These are phyloP conservation scores for Abortiporus biennis DNA, from an alignment of 1,284 basidiomycete species.

Conservation along the genomic window DNA sequence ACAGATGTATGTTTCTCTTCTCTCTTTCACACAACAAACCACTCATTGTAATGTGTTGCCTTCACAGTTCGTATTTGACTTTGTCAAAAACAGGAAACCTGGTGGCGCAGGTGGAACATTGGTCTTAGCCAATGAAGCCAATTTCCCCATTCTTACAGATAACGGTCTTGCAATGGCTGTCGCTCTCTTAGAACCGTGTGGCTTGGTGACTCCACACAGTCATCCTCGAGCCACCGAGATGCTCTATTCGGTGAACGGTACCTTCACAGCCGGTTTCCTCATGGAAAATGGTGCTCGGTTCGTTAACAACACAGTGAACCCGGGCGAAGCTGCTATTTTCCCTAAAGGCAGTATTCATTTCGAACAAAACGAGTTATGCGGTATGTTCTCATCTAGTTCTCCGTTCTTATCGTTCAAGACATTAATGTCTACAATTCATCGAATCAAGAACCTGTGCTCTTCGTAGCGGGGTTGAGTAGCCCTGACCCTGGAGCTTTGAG, in stretches of 20 bases:
- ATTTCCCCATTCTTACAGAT: conserved; percentile 16
- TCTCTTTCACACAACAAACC: no score
- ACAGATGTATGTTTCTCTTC: conserved; percentile 8
- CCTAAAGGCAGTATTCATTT: conserved; percentile 24
- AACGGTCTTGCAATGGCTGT: conserved; percentile 17
- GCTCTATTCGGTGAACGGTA: conserved; percentile 21
- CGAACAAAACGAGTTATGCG: conserved; percentile 22
- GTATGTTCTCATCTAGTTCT: conserved; percentile 11
- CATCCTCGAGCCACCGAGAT: conserved; percentile 28
- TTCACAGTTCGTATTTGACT: conserved; percentile 16
- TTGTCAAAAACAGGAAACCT: conserved; percentile 8
- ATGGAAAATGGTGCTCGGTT: conserved; percentile 25
- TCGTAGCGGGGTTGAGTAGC: conserved; percentile 22
- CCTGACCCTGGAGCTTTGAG: conserved; percentile 21
- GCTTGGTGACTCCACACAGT: conserved; percentile 25
- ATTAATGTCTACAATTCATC: not conserved
- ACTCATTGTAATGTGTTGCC: not conserved
- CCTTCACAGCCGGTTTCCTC: conserved; percentile 20
- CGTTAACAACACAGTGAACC: conserved; percentile 18
- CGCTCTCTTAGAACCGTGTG: conserved; percentile 20
- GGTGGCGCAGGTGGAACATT: conserved; percentile 14
- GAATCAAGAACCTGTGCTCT: conserved; percentile 8
- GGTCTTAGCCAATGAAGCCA: conserved; percentile 11
- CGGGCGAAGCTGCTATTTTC: conserved; percentile 22
- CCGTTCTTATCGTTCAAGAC: not conserved